Percentiles rank a stretch among this genome's conserved stretches.
Evolutionary conservation across 306 rosid species (phyloP).

Genomic region (Mimosa pudica): DNA sequence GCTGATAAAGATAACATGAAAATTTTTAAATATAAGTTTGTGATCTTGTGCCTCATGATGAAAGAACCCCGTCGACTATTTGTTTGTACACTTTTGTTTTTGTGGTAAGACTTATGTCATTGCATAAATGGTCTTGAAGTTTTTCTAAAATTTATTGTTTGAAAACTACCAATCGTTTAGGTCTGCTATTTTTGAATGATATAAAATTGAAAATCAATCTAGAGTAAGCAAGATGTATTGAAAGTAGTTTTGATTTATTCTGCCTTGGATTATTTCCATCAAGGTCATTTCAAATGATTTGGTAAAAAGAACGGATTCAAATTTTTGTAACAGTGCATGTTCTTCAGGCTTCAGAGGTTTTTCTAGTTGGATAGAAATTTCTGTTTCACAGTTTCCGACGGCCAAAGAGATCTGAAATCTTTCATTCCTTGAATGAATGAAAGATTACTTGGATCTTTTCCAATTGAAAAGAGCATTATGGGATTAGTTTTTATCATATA

Average conservation of each 20-base stretch:
- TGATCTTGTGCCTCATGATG: neutral
- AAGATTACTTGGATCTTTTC: too few relatives aligned
- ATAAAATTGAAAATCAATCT: neutral
- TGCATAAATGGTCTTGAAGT: neutral
- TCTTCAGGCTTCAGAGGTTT: neutral
- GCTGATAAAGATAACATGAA: neutral
- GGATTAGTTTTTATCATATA: neutral
- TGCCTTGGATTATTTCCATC: neutral
- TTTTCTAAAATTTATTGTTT: constrained; percentile 14
- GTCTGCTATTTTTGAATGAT: constrained; percentile 11
- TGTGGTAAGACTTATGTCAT: neutral
- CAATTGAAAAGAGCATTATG: neutral
- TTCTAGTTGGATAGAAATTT: neutral
- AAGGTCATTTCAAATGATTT: neutral
- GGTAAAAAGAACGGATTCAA: neutral
- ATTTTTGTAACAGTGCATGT: neutral
- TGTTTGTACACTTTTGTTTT: neutral
- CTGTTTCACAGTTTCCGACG: neutral
- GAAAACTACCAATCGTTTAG: constrained; percentile 10
- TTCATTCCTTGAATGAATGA: neutral
- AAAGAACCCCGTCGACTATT: neutral
- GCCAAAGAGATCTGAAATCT: neutral
- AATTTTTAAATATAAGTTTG: neutral
- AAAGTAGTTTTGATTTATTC: constrained; percentile 1
- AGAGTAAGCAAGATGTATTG: constrained; percentile 6